Conservation (phyloP, 495 filamentous ascomycete genomes). For the Cercophora scortea region DNA sequence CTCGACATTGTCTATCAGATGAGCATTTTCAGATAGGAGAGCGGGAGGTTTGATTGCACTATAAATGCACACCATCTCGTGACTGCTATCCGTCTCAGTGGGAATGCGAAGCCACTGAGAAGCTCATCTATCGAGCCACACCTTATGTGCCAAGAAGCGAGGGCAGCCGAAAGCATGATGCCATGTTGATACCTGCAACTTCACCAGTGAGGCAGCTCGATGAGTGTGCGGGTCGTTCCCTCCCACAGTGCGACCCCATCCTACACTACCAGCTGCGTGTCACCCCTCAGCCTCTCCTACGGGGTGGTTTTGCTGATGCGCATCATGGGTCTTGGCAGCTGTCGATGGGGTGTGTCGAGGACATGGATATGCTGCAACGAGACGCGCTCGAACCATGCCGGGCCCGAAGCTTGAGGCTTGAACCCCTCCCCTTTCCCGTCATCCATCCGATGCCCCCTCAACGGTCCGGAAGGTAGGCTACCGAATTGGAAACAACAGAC, state of each 20-base stretch:
- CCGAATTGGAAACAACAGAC: too few relatives aligned
- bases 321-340: not conserved
- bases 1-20: constrained; percentile 7
- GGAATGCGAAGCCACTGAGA: constrained; percentile 7
- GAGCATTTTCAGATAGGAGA: constrained; percentile 6
- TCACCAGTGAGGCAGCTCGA: constrained; percentile 7
- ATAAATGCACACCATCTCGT: constrained; percentile 21
- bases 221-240: not conserved
- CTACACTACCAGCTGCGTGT: not conserved
- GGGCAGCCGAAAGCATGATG: not conserved
- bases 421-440: not conserved
- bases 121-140: constrained; percentile 14
- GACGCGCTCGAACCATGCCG: too few relatives aligned
- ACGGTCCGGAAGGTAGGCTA: not conserved
- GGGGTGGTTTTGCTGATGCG: not conserved
- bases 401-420: not conserved
- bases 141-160: constrained; percentile 5
- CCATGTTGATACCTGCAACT: constrained; percentile 1
- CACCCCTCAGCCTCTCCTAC: not conserved
- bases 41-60: constrained; percentile 26
- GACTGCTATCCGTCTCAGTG: constrained; percentile 19
- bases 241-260: not conserved
- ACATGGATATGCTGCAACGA: too few relatives aligned
- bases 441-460: not conserved
- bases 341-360: too few relatives aligned